Percentiles rank a stretch among this genome's conserved stretches.
phyloP scores from a whole-genome alignment of 2,329 filamentous ascomycete genomes.

The Fusarium dimerum region DNA sequence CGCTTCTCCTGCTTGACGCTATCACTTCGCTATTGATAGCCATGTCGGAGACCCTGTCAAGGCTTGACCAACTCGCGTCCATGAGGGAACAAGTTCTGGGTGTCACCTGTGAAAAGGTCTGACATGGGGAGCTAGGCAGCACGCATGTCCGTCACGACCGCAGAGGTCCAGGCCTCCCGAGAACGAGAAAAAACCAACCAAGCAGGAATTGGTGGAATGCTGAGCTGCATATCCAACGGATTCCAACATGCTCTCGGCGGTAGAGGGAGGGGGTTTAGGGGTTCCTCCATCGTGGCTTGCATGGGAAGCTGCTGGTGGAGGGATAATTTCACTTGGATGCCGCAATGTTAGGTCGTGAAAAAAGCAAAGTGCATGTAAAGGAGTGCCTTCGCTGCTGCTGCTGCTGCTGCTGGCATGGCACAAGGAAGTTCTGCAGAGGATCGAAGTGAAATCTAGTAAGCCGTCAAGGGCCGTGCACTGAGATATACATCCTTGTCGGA shows the following conservation, averaged over 20 bases:
- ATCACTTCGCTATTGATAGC: background rate
- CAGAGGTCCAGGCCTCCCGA: too few relatives aligned
- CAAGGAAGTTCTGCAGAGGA: conserved; percentile 2
- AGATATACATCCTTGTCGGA: conserved; percentile 9
- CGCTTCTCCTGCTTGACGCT: background rate
- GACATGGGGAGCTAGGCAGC: too few relatives aligned
- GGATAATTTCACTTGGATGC: conserved; percentile 5
- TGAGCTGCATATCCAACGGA: conserved; percentile 1
- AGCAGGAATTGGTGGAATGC: too few relatives aligned
- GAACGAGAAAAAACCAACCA: too few relatives aligned
- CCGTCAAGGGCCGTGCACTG: background rate
- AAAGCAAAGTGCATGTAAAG: conserved; percentile 1
- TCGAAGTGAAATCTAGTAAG: conserved; percentile 8
- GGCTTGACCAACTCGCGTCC: too few relatives aligned
- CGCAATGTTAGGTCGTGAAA: conserved; percentile 1
- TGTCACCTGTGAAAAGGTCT: too few relatives aligned
- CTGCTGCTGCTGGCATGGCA: too few relatives aligned
- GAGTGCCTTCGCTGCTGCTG: too few relatives aligned
- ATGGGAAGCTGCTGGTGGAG: conserved; percentile 15
- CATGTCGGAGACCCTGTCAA: background rate
- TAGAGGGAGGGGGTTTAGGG: conserved; percentile 11
- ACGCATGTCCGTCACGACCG: too few relatives aligned
- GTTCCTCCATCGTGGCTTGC: conserved; percentile 23
- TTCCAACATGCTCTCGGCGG: conserved; percentile 5
- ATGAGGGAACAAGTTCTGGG: too few relatives aligned